Evolutionary conservation across 225 moss, liverwort and hornwort species (phyloP).

Genomic region (Rhytidiadelphus loreus): DNA sequence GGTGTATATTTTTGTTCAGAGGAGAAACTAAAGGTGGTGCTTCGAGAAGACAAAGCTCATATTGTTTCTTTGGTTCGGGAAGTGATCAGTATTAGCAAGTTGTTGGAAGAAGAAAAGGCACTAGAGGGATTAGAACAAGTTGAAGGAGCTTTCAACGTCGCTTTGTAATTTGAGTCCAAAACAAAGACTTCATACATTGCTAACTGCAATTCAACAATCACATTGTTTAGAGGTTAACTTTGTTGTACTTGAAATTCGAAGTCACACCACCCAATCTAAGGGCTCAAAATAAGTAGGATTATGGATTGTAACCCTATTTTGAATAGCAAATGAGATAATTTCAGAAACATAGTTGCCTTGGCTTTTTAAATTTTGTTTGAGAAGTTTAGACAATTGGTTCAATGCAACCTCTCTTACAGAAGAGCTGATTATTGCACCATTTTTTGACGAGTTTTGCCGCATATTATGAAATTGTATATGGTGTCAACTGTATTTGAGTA

Average conservation of each 20-base stretch:
- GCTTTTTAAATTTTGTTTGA: not conserved
- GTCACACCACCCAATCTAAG: too few species aligned
- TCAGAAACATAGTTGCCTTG: not conserved
- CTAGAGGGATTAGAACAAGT: not conserved
- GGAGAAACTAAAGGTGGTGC: conserved; percentile 8
- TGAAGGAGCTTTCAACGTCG: not conserved
- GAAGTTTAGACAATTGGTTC: not conserved
- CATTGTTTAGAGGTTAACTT: not conserved
- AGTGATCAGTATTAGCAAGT: conserved; percentile 7
- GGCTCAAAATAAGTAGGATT: not conserved
- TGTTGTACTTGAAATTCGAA: not conserved
- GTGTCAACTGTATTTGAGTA: too few species aligned
- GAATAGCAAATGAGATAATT: not conserved
- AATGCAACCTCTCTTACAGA: not conserved
- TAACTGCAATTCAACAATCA: accelerated
- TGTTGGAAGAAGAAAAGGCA: conserved; percentile 2
- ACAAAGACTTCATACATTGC: not conserved
- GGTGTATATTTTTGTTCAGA: not conserved
- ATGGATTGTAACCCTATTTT: too few species aligned
- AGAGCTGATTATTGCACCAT: not conserved
- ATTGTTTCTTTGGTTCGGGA: conserved; percentile 7
- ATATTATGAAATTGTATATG: not conserved
- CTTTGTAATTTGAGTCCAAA: not conserved
- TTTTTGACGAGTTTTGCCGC: not conserved
- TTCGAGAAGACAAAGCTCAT: conserved; percentile 10